These are phyloP conservation scores for Mortierella sp. DNA, from an alignment of 371 early-diverging fungal species.

Conservation along the genomic window DNA sequence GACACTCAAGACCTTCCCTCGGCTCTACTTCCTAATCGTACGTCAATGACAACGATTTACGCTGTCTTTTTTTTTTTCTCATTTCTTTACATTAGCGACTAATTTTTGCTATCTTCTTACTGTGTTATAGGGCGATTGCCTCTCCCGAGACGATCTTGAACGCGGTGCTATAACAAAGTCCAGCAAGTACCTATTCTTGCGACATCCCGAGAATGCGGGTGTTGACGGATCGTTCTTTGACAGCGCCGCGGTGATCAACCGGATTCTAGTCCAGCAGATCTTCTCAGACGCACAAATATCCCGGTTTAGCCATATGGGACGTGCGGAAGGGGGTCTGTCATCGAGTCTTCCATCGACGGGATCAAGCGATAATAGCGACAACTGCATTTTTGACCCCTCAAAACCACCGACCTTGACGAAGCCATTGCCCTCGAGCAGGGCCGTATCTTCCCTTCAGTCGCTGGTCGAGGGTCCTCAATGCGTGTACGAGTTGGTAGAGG, in stretches of 20 bases:
- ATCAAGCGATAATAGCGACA: not conserved
- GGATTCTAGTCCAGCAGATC: constrained; percentile 51
- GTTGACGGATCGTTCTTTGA: constrained; percentile 52
- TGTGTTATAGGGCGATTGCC: constrained; percentile 66
- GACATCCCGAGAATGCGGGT: constrained; percentile 50
- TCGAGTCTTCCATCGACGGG: not conserved
- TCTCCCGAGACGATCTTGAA: constrained; percentile 66
- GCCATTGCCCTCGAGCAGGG: constrained; percentile 7
- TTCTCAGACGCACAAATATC: constrained; percentile 42
- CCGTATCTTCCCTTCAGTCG: constrained; percentile 14
- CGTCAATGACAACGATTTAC: too few relatives aligned
- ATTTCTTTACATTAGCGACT: too few relatives aligned
- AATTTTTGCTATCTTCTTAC: too few relatives aligned
- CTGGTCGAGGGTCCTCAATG: constrained; percentile 47
- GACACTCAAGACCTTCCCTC: constrained; percentile 63
- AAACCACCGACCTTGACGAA: not conserved
- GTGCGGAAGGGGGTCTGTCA: not conserved
- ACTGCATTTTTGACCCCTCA: not conserved
- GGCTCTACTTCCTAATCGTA: constrained; percentile 68
- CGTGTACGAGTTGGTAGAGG: constrained; percentile 52
- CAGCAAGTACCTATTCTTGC: constrained; percentile 51
- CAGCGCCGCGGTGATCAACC: constrained; percentile 49
- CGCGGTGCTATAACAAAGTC: constrained; percentile 57
- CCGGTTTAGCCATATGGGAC: constrained; percentile 5
- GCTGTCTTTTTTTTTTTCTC: too few relatives aligned